phyloP scores from a whole-genome alignment of 2,329 filamentous ascomycete genomes.

The Incumbomyces delicatus region DNA sequence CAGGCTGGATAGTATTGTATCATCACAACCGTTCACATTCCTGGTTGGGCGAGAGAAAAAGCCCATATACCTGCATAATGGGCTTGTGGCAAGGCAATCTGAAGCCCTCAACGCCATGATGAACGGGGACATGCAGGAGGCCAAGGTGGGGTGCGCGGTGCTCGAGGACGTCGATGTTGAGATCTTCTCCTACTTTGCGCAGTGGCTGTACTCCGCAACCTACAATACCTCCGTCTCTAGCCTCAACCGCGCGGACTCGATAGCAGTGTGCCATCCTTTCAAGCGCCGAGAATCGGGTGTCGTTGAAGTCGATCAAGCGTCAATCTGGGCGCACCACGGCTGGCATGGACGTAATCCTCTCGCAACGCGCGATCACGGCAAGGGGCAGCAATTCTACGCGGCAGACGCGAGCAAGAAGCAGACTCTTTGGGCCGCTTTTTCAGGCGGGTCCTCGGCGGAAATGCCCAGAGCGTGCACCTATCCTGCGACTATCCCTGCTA shows the following conservation, averaged over 20 bases:
- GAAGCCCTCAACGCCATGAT: not conserved
- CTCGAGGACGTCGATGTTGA: not conserved
- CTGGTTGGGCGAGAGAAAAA: not conserved
- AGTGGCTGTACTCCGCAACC: not conserved
- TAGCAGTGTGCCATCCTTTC: not conserved
- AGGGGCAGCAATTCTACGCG: not conserved
- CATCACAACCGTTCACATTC: slow-evolving; percentile 1
- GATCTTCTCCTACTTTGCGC: not conserved
- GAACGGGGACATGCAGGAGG: not conserved
- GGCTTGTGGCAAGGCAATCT: not conserved
- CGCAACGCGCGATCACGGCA: not conserved
- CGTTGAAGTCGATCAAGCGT: not conserved
- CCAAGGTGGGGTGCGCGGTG: not conserved
- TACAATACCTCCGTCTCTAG: not conserved
- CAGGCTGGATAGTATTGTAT: not conserved
- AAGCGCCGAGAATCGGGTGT: not conserved
- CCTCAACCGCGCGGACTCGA: not conserved
- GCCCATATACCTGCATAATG: slow-evolving; percentile 1
- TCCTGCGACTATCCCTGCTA: not conserved
- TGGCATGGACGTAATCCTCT: not conserved
- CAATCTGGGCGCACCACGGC: not conserved
- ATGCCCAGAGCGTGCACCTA: not conserved
- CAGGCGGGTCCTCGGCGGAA: not conserved
- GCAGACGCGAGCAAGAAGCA: slow-evolving; percentile 1
- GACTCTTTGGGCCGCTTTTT: not conserved